Base-by-base conservation (phyloP, 1,284 basidiomycete genomes). In the Pholiota adiposa region DNA sequence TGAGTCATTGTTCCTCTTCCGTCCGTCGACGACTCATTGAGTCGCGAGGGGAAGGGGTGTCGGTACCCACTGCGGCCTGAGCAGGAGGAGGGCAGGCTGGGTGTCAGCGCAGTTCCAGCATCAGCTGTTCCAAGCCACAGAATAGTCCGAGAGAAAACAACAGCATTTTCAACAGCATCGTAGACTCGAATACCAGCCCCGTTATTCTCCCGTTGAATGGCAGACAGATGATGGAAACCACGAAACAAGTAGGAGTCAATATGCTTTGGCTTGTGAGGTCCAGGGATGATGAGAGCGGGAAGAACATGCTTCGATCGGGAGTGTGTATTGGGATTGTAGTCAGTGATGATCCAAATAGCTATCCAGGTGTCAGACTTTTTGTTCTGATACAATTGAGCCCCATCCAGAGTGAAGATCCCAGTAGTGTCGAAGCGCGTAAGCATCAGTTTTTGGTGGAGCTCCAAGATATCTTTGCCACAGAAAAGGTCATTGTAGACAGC, bases 351-450 rank as follows among this genome's bases (percentile, higher is more conserved):
- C 67, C 66, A 73, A 27, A 73, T 68, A 16, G 51, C 63, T n/a
- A 73, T 69, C 63, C 70, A 77, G 43, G 67, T 69, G 53, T 75
- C 72, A 0, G 72, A 75, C 41, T 65, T 56, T 59, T 74, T 75
- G 59, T 69, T 69, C 9, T 63, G 58, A 44, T 73, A 77, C 0
- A 77, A 65, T 61, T 75, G 75, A 1, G 69, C 67, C 0, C 74
- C 71, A 57, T 77, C 69, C 2, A 72, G 11, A 11, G 60, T 58
- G 18, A 58, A 62, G 4, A 46, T 19, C 18, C 62, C 44, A 5
- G 51, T 51, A 1, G 36, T 64, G 49, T 64, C 63, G 41, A 60
- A 25, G 7, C n/a, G n/a, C 8, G 60, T 59, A 14, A 62, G 40
- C 2, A 54, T 34, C 1, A 62, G 46, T 19, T 7, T 2, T 29